These are phyloP conservation scores for Ogataea saltuana DNA, from an alignment of 805 yeast genomes.

Conservation along the genomic window DNA sequence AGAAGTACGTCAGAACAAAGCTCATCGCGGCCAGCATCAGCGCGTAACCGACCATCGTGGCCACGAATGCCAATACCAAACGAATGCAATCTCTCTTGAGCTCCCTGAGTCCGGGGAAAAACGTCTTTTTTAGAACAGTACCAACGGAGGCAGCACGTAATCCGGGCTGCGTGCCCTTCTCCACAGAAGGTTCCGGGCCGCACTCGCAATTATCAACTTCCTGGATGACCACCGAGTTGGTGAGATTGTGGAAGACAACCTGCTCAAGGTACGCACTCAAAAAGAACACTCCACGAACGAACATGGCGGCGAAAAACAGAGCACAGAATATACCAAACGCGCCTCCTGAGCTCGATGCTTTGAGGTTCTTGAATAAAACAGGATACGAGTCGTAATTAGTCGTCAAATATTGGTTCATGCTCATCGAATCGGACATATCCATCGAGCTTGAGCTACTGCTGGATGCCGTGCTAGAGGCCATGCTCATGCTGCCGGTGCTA, in stretches of 20 bases:
- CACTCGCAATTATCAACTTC: conserved; percentile 38
- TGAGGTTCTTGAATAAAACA: conserved; percentile 56
- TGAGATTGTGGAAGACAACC: conserved; percentile 53
- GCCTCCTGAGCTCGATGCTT: conserved; percentile 54
- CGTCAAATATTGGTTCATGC: conserved; percentile 62
- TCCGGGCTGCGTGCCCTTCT: conserved; percentile 9
- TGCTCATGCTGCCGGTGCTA: conserved; percentile 6
- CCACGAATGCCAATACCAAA: conserved; percentile 53
- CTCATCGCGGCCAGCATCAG: conserved; percentile 82
- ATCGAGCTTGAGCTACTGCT: conserved; percentile 17
- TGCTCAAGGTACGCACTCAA: conserved; percentile 65
- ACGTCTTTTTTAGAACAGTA: conserved; percentile 29
- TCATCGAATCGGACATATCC: conserved; percentile 31
- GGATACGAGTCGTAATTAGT: conserved; percentile 54
- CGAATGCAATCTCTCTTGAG: conserved; percentile 56
- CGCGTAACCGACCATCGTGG: conserved; percentile 68
- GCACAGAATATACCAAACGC: conserved; percentile 75
- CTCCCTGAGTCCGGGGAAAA: conserved; percentile 38
- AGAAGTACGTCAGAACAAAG: conserved; percentile 64
- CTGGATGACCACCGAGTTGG: conserved; percentile 32
- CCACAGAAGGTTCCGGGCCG: conserved; percentile 32
- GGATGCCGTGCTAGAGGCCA: conserved; percentile 22
- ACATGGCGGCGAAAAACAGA: conserved; percentile 58
- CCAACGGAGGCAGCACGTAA: conserved; percentile 11
- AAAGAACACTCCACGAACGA: conserved; percentile 60